phyloP scores from a whole-genome alignment of 352 stramenopile genomes.

The Phytophthora sojae region DNA sequence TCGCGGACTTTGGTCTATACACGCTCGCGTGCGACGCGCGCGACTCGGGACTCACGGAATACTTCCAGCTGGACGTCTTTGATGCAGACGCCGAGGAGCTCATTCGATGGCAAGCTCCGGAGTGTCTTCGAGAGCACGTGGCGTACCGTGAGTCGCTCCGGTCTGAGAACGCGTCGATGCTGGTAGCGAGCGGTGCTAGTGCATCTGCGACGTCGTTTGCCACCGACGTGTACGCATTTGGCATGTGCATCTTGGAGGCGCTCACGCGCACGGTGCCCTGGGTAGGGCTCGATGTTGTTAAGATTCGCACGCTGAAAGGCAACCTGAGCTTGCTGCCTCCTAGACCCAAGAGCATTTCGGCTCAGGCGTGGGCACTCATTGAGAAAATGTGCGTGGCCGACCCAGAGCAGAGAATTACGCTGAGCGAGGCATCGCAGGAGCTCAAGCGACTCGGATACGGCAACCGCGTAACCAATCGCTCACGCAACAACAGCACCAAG shows the following conservation, averaged over 20 bases:
- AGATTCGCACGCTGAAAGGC: slow-evolving; percentile 65
- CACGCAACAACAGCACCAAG: slow-evolving; percentile 29
- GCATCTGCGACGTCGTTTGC: slow-evolving; percentile 46
- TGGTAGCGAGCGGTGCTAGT: slow-evolving; percentile 25
- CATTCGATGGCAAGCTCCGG: slow-evolving; percentile 73
- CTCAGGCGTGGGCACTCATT: slow-evolving; percentile 61
- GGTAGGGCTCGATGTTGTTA: slow-evolving; percentile 46
- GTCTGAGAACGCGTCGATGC: slow-evolving; percentile 18
- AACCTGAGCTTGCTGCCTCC: slow-evolving; percentile 60
- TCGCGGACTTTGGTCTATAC: slow-evolving; percentile 69
- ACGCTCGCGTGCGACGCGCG: slow-evolving; percentile 43
- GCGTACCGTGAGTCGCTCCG: slow-evolving; percentile 40
- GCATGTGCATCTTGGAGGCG: slow-evolving; percentile 83
- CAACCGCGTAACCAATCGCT: slow-evolving; percentile 27
- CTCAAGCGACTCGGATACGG: slow-evolving; percentile 62
- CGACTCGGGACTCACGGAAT: slow-evolving; percentile 46
- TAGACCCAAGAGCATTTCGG: slow-evolving; percentile 50
- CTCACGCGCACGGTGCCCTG: slow-evolving; percentile 63
- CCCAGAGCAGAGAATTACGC: slow-evolving; percentile 49
- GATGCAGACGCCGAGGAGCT: slow-evolving; percentile 56
- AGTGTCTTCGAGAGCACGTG: slow-evolving; percentile 56
- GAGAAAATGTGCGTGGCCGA: slow-evolving; percentile 71
- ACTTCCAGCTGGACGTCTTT: slow-evolving; percentile 38
- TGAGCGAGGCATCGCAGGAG: slow-evolving; percentile 57
- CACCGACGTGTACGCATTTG: slow-evolving; percentile 75